Base-by-base conservation (phyloP, 192 early-diverging fungal genomes). In the Entomortierella beljakovae region DNA sequence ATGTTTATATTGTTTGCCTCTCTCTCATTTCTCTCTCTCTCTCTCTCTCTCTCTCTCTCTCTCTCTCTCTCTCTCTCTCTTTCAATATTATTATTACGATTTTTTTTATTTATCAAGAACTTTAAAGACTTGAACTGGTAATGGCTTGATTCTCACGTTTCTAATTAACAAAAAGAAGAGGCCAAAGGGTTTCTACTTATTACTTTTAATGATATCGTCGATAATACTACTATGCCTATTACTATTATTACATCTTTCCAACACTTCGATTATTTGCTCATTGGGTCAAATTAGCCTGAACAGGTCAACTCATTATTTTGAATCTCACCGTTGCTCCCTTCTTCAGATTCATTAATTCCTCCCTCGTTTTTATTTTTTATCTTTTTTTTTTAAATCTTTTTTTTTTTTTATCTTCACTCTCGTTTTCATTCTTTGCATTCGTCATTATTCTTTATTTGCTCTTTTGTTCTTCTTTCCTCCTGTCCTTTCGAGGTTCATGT, bases 1-100 rank as follows among this genome's bases (percentile, higher is more conserved):
- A 22, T 9, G 18, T 23, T 52, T 22, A 22, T 42, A 40, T 46
- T 23, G 38, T 25, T 25, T 42, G 10, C 9, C 31, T 28, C 64
- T 0, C 57, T 59, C 4, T 18, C n/a, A 5, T 26, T 13, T 25
- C 9, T 51, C 33, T 28, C 26, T 66, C 20, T 23, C 33, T 57
- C 29, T 32, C 15, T 64, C 11, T n/a, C 53, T 29, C 22, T 37
- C 37, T 55, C 38, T 52, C 61, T 64, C 11, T 64, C 61, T 38
- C 63, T 38, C 35, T 40, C 63, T 15, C 1, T 15, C 43, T 68
- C 40, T 22, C 38, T 46, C 66, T 57, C 25, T 20, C n/a, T n/a
- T n/a, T n/a, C n/a, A n/a, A n/a, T n/a, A n/a, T 26, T 55, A 22
- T 26, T 32, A 15, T 28, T 28, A n/a, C n/a, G n/a, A n/a, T 25